Percentiles rank a stretch among this genome's conserved stretches.
Conservation (phyloP, 2,329 filamentous ascomycete genomes). For the Penicillium crustosum region DNA sequence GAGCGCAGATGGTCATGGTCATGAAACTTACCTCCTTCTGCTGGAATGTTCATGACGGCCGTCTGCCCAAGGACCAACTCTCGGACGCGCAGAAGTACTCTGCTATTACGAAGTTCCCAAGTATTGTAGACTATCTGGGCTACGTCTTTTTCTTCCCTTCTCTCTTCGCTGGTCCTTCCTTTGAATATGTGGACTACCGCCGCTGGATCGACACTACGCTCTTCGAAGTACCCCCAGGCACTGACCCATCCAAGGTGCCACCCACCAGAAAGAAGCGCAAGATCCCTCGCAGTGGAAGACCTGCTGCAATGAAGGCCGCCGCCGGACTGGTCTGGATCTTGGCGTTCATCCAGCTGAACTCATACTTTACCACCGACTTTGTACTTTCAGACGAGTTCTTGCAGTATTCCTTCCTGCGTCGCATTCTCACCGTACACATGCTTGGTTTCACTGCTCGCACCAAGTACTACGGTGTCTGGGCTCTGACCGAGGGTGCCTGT, state of each 20-base stretch:
- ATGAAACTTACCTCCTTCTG: slow-evolving; percentile 98
- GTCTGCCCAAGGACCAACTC: slow-evolving; percentile 74
- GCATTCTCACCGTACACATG: slow-evolving; percentile 80
- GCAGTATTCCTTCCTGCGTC: slow-evolving; percentile 66
- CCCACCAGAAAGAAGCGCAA: slow-evolving; percentile 84
- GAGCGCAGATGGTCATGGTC: slow-evolving; percentile 93
- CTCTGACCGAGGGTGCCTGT: slow-evolving; percentile 86
- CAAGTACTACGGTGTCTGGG: slow-evolving; percentile 98
- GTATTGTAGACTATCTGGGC: slow-evolving; percentile 75
- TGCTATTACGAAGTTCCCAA: slow-evolving; percentile 71
- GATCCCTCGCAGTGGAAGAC: slow-evolving; percentile 86
- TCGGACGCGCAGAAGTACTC: slow-evolving; percentile 83
- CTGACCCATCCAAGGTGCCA: slow-evolving; percentile 82
- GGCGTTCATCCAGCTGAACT: slow-evolving; percentile 70
- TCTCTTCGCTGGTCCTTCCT: slow-evolving; percentile 84
- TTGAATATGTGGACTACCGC: slow-evolving; percentile 90
- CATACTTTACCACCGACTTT: slow-evolving; percentile 63
- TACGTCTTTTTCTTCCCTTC: slow-evolving; percentile 96
- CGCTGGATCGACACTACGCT: slow-evolving; percentile 92
- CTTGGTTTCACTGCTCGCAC: slow-evolving; percentile 76
- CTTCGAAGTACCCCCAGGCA: slow-evolving; percentile 79
- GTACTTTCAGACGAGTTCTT: slow-evolving; percentile 67
- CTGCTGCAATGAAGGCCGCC: slow-evolving; percentile 73
- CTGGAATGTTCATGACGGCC: slow-evolving; percentile 96
- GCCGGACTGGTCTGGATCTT: slow-evolving; percentile 77